Evolutionary conservation across 768 basidiomycete genomes (phyloP).

Genomic region (Leccinum uliginosum): DNA sequence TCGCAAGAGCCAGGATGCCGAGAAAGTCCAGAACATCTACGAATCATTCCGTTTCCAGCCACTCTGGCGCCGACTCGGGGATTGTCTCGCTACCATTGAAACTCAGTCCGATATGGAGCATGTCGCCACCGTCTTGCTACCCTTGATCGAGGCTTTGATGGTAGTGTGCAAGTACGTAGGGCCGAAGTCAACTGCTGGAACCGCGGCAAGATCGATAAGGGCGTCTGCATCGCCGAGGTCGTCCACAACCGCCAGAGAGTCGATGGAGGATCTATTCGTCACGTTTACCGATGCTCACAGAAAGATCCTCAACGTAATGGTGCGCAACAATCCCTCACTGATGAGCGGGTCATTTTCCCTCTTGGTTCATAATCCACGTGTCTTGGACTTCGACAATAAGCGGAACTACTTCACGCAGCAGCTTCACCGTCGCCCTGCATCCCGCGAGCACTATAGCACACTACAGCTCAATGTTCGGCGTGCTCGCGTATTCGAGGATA

Average conservation of each 20-base stretch:
- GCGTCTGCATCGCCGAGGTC: constrained; percentile 68
- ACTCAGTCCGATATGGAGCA: constrained; percentile 77
- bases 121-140: constrained; percentile 87
- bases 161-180: constrained; percentile 96
- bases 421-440: constrained; percentile 76
- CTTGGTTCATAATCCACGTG: constrained; percentile 90
- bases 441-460: constrained; percentile 76
- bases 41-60: constrained; percentile 87
- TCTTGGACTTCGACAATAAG: constrained; percentile 99
- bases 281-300: constrained; percentile 91
- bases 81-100: constrained; percentile 81
- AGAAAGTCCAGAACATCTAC: constrained; percentile 86
- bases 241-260: constrained; percentile 63
- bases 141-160: constrained; percentile 95
- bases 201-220: constrained; percentile 48
- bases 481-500: constrained; percentile 94
- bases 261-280: constrained; percentile 89
- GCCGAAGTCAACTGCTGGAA: constrained; percentile 47
- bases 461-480: constrained; percentile 87
- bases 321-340: constrained; percentile 94
- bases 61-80: constrained; percentile 87
- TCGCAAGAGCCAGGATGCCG: constrained; percentile 51
- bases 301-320: constrained; percentile 94
- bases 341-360: constrained; percentile 99
- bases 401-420: constrained; percentile 94